Evolutionary conservation across 2,329 filamentous ascomycete genomes (phyloP).

Genomic region (Colletotrichum somersetense): DNA sequence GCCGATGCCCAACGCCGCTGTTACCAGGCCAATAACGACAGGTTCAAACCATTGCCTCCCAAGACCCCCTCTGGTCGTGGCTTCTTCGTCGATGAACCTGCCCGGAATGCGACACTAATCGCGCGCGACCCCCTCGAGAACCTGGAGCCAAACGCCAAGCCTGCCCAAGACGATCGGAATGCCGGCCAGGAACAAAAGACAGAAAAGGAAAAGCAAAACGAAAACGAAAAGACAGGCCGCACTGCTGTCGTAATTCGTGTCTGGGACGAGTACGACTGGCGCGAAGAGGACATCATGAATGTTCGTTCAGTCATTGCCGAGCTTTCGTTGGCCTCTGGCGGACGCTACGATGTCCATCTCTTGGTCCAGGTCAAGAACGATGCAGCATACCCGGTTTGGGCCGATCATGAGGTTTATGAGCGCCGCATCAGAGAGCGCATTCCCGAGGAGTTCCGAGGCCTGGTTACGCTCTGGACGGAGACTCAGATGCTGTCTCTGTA

Average conservation of each 20-base stretch:
- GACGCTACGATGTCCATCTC: constrained; percentile 88
- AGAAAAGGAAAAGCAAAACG: constrained; percentile 44
- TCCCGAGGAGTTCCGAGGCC: constrained; percentile 86
- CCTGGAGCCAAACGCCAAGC: constrained; percentile 29
- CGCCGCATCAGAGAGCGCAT: constrained; percentile 76
- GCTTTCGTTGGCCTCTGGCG: constrained; percentile 82
- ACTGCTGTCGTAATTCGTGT: constrained; percentile 86
- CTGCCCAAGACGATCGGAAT: constrained; percentile 8
- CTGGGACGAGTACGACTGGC: constrained; percentile 85
- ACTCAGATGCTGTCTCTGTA: constrained; percentile 93
- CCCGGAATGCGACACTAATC: constrained; percentile 44
- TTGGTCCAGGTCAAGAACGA: constrained; percentile 88
- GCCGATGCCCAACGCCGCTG: constrained; percentile 82
- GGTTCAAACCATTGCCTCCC: constrained; percentile 69
- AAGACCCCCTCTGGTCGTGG: constrained; percentile 60
- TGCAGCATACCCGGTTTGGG: constrained; percentile 80
- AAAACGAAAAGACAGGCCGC: constrained; percentile 60
- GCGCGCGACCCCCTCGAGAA: constrained; percentile 36
- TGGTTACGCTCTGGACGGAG: constrained; percentile 94
- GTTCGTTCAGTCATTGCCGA: constrained; percentile 88
- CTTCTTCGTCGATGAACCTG: constrained; percentile 62
- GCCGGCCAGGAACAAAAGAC: constrained; percentile 43
- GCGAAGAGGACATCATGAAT: constrained; percentile 83
- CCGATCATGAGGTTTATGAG: constrained; percentile 76
- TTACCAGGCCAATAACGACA: constrained; percentile 75